Evolutionary conservation across 345 rosid species (phyloP).

Genomic region (Citrus inodora): DNA sequence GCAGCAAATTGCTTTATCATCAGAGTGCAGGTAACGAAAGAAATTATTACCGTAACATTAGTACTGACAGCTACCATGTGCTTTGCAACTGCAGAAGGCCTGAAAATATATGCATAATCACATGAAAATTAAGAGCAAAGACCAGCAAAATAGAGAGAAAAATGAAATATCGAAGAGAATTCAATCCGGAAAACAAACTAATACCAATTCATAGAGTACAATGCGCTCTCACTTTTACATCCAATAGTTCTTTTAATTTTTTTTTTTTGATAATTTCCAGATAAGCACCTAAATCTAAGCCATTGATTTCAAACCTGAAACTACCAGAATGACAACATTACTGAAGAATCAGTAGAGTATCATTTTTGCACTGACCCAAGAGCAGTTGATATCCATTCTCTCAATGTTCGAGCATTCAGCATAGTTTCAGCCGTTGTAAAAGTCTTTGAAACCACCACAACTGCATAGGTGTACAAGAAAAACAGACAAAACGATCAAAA

Average conservation of each 20-base stretch:
- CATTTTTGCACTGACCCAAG: slow-evolving; percentile 68
- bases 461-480: slow-evolving; percentile 36
- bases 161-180: not conserved
- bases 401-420: slow-evolving; percentile 94
- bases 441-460: slow-evolving; percentile 95
- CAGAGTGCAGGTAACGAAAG: not conserved
- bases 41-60: slow-evolving; percentile 61
- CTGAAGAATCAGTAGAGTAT: not conserved
- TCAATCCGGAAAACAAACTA: not conserved
- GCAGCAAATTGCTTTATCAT: not conserved
- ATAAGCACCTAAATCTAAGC: not conserved
- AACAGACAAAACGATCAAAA: slow-evolving; percentile 6
- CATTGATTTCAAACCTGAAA: slow-evolving; percentile 12
- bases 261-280: not conserved
- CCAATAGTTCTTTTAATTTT: not conserved
- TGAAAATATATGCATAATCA: slow-evolving; percentile 22
- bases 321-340: not conserved
- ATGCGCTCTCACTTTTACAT: slow-evolving; percentile 1
- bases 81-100: slow-evolving; percentile 92
- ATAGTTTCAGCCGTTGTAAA: slow-evolving; percentile 99
- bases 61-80: slow-evolving; percentile 99
- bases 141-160: not conserved
- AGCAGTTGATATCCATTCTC: slow-evolving; percentile 89
- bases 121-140: not conserved
- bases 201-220: not conserved